Conservation (phyloP, 371 early-diverging fungal species). For the Actinomucor elegans region DNA sequence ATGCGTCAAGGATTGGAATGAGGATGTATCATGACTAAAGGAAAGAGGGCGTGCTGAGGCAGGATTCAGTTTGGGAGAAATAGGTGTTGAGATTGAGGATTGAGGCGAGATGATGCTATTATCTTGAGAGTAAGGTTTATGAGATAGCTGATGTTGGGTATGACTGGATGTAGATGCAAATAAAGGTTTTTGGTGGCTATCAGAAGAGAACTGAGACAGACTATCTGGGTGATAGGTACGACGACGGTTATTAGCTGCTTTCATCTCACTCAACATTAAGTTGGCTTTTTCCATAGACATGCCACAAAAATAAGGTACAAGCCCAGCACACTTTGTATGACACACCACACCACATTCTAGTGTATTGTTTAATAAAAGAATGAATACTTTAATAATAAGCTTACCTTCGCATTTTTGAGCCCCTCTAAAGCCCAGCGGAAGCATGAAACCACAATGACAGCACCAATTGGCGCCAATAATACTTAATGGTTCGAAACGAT, state of each 20-base stretch:
- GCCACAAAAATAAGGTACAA: conserved; percentile 95
- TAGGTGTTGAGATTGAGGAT: conserved; percentile 20
- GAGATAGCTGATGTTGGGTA: conserved; percentile 6
- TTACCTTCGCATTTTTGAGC: conserved; percentile 58
- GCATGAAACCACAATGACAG: conserved; percentile 94
- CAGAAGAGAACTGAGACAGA: conserved; percentile 1
- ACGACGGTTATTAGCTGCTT: conserved; percentile 59
- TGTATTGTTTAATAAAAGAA: neutral
- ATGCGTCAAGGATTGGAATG: conserved; percentile 15
- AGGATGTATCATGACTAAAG: conserved; percentile 8
- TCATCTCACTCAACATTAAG: conserved; percentile 76
- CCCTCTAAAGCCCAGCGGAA: conserved; percentile 75
- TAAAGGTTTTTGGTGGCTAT: conserved; percentile 17
- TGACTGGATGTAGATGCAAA: conserved; percentile 14
- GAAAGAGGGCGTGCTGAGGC: conserved; percentile 11
- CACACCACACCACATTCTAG: conserved; percentile 80
- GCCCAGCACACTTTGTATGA: conserved; percentile 83
- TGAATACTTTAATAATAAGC: no score
- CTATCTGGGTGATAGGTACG: conserved; percentile 22
- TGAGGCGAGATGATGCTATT: conserved; percentile 3
- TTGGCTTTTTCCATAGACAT: conserved; percentile 83
- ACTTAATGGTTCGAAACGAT: conserved; percentile 79
- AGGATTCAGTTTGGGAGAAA: conserved; percentile 8
- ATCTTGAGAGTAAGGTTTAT: neutral
- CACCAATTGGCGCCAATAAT: conserved; percentile 89